Percentiles rank a stretch among this genome's conserved stretches.
phyloP scores from a whole-genome alignment of 768 basidiomycete genomes.

The Neoboletus subvelutipes region DNA sequence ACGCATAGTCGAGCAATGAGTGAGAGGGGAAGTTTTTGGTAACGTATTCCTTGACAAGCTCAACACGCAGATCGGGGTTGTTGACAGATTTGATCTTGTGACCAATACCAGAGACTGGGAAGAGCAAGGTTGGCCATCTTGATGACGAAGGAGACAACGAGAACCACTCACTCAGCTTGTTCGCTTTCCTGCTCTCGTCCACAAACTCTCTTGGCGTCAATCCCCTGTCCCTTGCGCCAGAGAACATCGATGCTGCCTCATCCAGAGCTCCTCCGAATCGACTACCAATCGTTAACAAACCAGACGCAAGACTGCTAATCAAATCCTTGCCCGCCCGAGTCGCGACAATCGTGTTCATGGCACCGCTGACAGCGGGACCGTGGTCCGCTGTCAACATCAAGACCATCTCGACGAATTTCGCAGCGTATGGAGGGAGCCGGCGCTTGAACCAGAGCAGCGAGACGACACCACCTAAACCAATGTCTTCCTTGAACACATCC shows the following conservation, averaged over 20 bases:
- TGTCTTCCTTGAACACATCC: slow-evolving; percentile 97
- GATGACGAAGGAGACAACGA: not conserved
- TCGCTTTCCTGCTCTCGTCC: slow-evolving; percentile 87
- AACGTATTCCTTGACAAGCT: slow-evolving; percentile 95
- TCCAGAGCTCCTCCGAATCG: slow-evolving; percentile 99
- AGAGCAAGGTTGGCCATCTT: slow-evolving; percentile 7
- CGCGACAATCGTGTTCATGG: slow-evolving; percentile 99
- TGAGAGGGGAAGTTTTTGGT: slow-evolving; percentile 95
- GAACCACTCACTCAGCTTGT: slow-evolving; percentile 79
- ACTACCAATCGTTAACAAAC: slow-evolving; percentile 95
- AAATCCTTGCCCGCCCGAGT: slow-evolving; percentile 99
- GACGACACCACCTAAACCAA: slow-evolving; percentile 96
- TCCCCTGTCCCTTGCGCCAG: slow-evolving; percentile 84
- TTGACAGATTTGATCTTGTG: slow-evolving; percentile 99
- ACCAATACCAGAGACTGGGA: slow-evolving; percentile 89
- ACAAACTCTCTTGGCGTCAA: slow-evolving; percentile 98
- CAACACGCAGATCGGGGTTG: slow-evolving; percentile 91
- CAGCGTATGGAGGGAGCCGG: slow-evolving; percentile 84
- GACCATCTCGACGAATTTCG: slow-evolving; percentile 99
- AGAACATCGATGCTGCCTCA: slow-evolving; percentile 96
- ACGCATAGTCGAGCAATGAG: slow-evolving; percentile 88
- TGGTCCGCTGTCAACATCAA: slow-evolving; percentile 99
- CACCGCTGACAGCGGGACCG: slow-evolving; percentile 95
- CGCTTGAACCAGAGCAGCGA: slow-evolving; percentile 98
- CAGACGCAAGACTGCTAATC: slow-evolving; percentile 93